Base-by-base conservation (phyloP, 257 asterid genomes). In the Solanum virginianum region DNA sequence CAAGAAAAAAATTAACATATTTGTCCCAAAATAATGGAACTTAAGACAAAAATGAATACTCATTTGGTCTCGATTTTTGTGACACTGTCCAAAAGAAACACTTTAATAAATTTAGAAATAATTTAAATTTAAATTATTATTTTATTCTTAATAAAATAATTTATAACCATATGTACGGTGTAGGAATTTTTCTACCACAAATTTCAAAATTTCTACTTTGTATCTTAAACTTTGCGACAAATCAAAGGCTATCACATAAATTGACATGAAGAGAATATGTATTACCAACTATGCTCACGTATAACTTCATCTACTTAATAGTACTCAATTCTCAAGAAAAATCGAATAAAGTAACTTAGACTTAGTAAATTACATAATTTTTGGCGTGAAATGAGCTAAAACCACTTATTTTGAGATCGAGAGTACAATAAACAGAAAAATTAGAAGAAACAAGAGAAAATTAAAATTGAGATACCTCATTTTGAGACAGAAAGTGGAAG, bases 401-500 rank as follows among this genome's bases (percentile, higher is more conserved):
- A 11, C 1, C 9, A 22, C 0, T 22, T 62, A 11, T 22, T 32
- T 60, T 22, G 22, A 3, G 4, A 22, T 11, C 1, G 0, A 0
- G 8, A 62, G 6, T 22, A 70, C 6, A 71, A 11, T 43, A 20
- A 11, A n/a, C 20, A 71, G 3, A 0, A 71, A 71, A 43, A 41
- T 5, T 4, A 60, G 7, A 60, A 60, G 14, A n/a, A 10, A 22
- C 6, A 68, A 7, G 3, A 26, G 4, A 26, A 36, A 8, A 18
- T 17, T 68, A 14, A 18, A 29, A 53, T 17, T 41, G 12, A 11
- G 43, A 39, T 70, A 95, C 98, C 98, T 93, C 98, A 94, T 95
- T 84, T 86, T 89, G 79, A 93, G 97, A 86, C 98, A 91, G 82
- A 95, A 95, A 71, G 98, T 92, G 49, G 98, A 95, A 57, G 98